Percentiles rank a stretch among this genome's conserved stretches.
These are phyloP conservation scores for Moricandia arvensis DNA, from an alignment of 345 rosid genomes.

Conservation along the genomic window DNA sequence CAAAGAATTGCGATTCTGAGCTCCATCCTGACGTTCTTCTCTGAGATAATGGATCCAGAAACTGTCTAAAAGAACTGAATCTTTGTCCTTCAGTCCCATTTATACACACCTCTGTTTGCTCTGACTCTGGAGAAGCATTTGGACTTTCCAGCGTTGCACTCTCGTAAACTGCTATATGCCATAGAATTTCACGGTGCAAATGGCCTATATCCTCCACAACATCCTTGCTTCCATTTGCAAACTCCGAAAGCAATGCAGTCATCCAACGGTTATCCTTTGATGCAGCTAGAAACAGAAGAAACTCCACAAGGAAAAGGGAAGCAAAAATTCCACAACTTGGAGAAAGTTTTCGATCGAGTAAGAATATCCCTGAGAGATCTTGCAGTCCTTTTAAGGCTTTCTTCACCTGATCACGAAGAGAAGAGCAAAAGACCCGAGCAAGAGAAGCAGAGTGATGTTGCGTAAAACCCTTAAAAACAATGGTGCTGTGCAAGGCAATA, in stretches of 20 bases:
- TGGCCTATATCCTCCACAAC: conserved; percentile 81
- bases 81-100: conserved; percentile 71
- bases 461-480: conserved; percentile 95
- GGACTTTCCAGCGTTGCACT: conserved; percentile 66
- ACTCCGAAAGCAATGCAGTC: conserved; percentile 81
- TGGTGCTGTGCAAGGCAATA: conserved; percentile 92
- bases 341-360: conserved; percentile 61
- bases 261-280: conserved; percentile 95
- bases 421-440: conserved; percentile 81
- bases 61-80: conserved; percentile 81
- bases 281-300: conserved; percentile 88
- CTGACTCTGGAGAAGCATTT: conserved; percentile 51
- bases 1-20: conserved; percentile 87
- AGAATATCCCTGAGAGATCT: conserved; percentile 55
- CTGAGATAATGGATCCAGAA: conserved; percentile 86
- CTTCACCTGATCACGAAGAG: conserved; percentile 74
- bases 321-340: conserved; percentile 68
- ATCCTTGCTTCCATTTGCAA: conserved; percentile 77
- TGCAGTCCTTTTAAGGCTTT: conserved; percentile 63
- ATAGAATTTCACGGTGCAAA: conserved; percentile 83
- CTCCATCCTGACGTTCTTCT: conserved; percentile 86
- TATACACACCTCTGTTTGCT: conserved; percentile 50
- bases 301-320: conserved; percentile 85
- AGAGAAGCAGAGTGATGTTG: conserved; percentile 91
- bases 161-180: conserved; percentile 86